phyloP scores from a whole-genome alignment of 2,329 filamentous ascomycete genomes.

The Knoxdaviesia capensis region DNA sequence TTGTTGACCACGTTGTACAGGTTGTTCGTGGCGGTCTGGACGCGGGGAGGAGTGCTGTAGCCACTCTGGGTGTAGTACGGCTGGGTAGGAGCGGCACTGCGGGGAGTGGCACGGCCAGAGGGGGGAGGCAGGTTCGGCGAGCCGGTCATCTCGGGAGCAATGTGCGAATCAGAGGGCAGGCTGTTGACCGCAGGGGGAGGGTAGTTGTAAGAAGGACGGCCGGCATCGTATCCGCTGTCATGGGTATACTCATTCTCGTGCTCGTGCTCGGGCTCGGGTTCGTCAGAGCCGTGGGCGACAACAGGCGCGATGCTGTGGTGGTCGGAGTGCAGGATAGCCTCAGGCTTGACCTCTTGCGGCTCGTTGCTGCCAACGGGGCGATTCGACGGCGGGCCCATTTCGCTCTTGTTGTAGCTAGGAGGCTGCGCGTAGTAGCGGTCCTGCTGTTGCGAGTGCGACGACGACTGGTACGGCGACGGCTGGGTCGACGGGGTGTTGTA shows the following conservation, averaged over 20 bases:
- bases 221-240: slow-evolving; percentile 55
- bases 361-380: slow-evolving; percentile 40
- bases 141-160: slow-evolving; percentile 65
- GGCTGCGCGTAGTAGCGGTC: slow-evolving; percentile 50
- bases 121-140: slow-evolving; percentile 62
- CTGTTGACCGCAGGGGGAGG: slow-evolving; percentile 44
- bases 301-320: slow-evolving; percentile 31
- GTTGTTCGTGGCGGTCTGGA: slow-evolving; percentile 50
- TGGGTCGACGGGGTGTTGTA: slow-evolving; percentile 54
- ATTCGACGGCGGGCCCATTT: slow-evolving; percentile 67
- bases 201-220: slow-evolving; percentile 55
- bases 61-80: slow-evolving; percentile 46
- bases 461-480: slow-evolving; percentile 50
- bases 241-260: slow-evolving; percentile 76
- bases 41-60: slow-evolving; percentile 64
- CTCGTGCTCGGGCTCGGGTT: slow-evolving; percentile 51
- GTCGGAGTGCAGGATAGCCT: slow-evolving; percentile 40
- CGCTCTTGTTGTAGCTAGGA: slow-evolving; percentile 55
- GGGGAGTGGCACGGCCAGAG: slow-evolving; percentile 69
- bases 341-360: slow-evolving; percentile 42
- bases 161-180: slow-evolving; percentile 54
- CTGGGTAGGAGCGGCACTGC: slow-evolving; percentile 52
- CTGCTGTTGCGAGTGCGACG: slow-evolving; percentile 31
- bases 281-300: slow-evolving; percentile 22
- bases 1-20: slow-evolving; percentile 82